A percentile compares a stretch with the other conserved stretches of the same genome.
Evolutionary conservation across 352 stramenopile genomes (phyloP).

Genomic region (Globisporangium splendens): DNA sequence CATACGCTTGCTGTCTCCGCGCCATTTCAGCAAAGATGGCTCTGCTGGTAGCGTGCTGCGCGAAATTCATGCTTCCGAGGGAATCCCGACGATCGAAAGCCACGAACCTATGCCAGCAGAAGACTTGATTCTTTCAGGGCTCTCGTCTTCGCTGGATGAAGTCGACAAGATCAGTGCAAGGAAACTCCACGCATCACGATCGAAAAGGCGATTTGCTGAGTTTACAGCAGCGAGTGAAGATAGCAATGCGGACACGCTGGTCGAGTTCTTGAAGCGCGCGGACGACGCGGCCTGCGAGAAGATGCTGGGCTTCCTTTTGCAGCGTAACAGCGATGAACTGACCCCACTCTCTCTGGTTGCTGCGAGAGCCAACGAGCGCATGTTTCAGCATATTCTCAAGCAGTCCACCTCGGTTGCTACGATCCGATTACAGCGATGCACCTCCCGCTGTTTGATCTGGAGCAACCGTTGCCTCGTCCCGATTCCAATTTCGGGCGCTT

Average conservation of each 20-base stretch:
- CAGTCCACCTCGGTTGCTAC: slow-evolving; percentile 42
- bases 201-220: neutral
- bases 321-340: slow-evolving; percentile 49
- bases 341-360: slow-evolving; percentile 57
- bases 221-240: neutral
- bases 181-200: neutral
- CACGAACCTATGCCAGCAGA: neutral
- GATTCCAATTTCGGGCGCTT: slow-evolving; percentile 16
- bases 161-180: neutral
- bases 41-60: neutral
- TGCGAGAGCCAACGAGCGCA: slow-evolving; percentile 39
- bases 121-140: neutral
- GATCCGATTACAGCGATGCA: slow-evolving; percentile 51
- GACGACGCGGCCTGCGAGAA: slow-evolving; percentile 24
- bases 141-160: neutral
- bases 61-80: slow-evolving; percentile 10
- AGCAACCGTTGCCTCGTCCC: slow-evolving; percentile 33
- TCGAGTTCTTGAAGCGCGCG: slow-evolving; percentile 30
- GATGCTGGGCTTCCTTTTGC: slow-evolving; percentile 38
- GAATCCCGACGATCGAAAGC: neutral
- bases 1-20: slow-evolving; percentile 29
- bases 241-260: slow-evolving; percentile 9
- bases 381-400: slow-evolving; percentile 61
- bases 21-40: slow-evolving; percentile 1
- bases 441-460: slow-evolving; percentile 48